A percentile compares a stretch with the other conserved stretches of the same genome.
phyloP scores from a whole-genome alignment of 164 flowering plant species.

The Akebia trifoliata region DNA sequence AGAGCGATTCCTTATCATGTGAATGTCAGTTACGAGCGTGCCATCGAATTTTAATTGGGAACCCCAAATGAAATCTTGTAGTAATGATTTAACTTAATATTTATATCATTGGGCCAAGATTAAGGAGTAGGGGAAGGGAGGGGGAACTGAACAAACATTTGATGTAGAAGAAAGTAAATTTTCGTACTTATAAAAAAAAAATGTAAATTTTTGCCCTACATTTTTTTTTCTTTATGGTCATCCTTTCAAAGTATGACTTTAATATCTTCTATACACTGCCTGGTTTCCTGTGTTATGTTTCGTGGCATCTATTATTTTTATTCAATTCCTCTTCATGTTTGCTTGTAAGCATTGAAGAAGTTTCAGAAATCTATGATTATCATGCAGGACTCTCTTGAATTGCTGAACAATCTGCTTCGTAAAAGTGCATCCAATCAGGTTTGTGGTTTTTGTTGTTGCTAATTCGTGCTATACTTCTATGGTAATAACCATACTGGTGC shows the following conservation, averaged over 20 bases:
- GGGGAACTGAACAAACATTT: neutral
- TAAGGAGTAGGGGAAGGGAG: neutral
- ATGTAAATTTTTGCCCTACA: neutral
- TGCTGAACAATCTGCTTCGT: slow-evolving; percentile 88
- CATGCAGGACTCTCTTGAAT: slow-evolving; percentile 87
- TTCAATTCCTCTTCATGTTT: neutral
- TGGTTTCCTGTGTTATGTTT: neutral
- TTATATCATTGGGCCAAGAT: neutral
- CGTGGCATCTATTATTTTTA: neutral
- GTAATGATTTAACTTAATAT: neutral
- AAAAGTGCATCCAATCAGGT: slow-evolving; percentile 90
- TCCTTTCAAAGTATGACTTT: neutral
- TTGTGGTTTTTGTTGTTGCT: slow-evolving; percentile 11
- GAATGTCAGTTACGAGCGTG: neutral
- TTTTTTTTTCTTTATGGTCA: neutral
- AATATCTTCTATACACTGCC: neutral
- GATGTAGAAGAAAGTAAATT: neutral
- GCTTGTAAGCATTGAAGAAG: neutral
- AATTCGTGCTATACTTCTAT: neutral
- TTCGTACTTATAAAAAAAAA: no score
- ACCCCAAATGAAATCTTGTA: neutral
- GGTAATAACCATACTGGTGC: no score
- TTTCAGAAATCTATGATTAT: neutral
- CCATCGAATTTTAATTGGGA: neutral
- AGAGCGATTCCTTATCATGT: no score